Conservation (phyloP, 164 flowering plant genomes). For the Chimonanthus praecox region DNA sequence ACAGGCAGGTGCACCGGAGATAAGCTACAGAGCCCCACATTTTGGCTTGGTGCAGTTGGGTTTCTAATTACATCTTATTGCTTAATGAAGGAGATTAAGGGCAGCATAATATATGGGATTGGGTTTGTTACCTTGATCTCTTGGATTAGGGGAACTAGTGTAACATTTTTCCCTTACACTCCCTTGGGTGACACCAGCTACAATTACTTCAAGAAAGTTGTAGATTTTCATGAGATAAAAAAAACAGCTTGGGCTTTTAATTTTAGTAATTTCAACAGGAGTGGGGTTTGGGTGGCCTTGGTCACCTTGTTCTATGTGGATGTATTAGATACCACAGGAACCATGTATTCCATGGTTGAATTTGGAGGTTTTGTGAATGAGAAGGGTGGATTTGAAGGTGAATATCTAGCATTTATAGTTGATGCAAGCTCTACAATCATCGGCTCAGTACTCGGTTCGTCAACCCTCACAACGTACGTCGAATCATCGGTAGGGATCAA, state of each 20-base stretch:
- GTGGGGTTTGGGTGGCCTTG: constrained; percentile 65
- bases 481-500: constrained; percentile 79
- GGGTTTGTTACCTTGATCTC: constrained; percentile 64
- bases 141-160: constrained; percentile 65
- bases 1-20: constrained; percentile 58
- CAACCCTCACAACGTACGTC: constrained; percentile 52
- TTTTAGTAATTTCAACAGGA: constrained; percentile 46
- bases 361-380: constrained; percentile 59
- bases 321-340: constrained; percentile 68
- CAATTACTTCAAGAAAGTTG: constrained; percentile 63
- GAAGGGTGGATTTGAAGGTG: constrained; percentile 63
- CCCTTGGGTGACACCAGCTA: constrained; percentile 50
- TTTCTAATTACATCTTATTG: constrained; percentile 56
- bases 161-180: constrained; percentile 61
- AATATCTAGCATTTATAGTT: constrained; percentile 66
- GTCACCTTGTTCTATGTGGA: constrained; percentile 67
- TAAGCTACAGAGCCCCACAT: constrained; percentile 61
- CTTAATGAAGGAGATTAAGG: constrained; percentile 60
- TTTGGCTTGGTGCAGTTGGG: constrained; percentile 70
- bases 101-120: constrained; percentile 82
- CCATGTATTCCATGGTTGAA: constrained; percentile 75
- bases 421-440: constrained; percentile 65
- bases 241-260: constrained; percentile 63
- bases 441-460: constrained; percentile 64
- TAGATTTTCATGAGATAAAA: constrained; percentile 58